A percentile compares a stretch with the other conserved stretches of the same genome.
Conservation (phyloP, 176 grass and related monocot species). For the Rhynchospora tenuis region DNA sequence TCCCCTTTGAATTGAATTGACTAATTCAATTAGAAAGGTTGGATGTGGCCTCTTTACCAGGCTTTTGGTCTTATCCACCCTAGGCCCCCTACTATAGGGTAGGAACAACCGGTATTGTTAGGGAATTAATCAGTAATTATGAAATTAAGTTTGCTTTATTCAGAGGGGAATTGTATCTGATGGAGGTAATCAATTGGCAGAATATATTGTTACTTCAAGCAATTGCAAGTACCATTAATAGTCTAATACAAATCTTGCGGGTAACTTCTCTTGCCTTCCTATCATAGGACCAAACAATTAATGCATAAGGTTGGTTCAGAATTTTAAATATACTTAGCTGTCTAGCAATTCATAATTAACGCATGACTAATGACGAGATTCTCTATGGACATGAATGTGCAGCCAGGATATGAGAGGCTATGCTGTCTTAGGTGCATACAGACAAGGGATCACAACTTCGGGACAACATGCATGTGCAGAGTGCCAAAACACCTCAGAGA, state of each 20-base stretch:
- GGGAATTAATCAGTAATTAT: not conserved
- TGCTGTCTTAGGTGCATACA: constrained; percentile 51
- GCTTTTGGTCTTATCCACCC: not conserved
- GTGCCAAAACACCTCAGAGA: constrained; percentile 45
- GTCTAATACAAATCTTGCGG: not conserved
- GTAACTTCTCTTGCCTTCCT: not conserved
- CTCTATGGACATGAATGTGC: not conserved
- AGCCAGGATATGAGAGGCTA: constrained; percentile 38
- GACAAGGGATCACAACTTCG: constrained; percentile 47
- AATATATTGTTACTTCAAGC: not conserved
- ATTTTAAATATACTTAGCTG: not conserved
- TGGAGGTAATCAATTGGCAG: not conserved
- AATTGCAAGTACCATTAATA: not conserved
- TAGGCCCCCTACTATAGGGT: not conserved
- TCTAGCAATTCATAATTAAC: not conserved
- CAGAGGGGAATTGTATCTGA: not conserved
- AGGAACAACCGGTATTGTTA: not conserved
- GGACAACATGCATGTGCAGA: constrained; percentile 40
- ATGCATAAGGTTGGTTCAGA: not conserved
- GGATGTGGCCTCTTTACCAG: not conserved
- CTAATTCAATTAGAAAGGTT: not conserved
- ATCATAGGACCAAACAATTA: not conserved
- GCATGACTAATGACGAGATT: not conserved
- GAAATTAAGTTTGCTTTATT: not conserved
- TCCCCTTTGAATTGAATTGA: not conserved